Percentiles rank a stretch among this genome's conserved stretches.
Conservation (phyloP, 2,329 filamentous ascomycete species). For the Pestalotiopsis sp. region DNA sequence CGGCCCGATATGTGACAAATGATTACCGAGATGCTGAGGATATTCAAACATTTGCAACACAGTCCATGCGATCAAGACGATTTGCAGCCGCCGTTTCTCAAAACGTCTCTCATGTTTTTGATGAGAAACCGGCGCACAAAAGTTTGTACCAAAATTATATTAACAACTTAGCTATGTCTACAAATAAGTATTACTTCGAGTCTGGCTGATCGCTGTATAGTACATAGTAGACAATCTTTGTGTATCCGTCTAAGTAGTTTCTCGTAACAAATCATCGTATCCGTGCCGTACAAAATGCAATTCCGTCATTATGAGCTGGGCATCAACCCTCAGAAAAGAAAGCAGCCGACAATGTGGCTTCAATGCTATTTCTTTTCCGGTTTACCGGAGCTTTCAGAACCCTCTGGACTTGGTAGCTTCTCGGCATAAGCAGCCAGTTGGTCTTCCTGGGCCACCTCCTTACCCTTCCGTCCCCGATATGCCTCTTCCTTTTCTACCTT, state of each 20-base stretch:
- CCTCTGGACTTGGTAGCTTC: conserved; percentile 29
- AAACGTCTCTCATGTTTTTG: too few species aligned
- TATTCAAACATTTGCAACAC: background rate
- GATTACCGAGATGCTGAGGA: background rate
- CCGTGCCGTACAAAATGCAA: background rate
- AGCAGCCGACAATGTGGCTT: background rate
- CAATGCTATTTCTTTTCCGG: background rate
- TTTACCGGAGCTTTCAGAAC: conserved; percentile 15
- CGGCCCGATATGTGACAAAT: background rate
- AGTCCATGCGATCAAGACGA: too few species aligned
- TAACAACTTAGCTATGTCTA: too few species aligned
- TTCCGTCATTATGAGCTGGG: background rate
- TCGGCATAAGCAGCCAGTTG: conserved; percentile 27
- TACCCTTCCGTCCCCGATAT: conserved; percentile 8
- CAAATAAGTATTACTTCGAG: background rate
- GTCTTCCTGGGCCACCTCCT: conserved; percentile 16
- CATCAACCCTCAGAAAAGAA: background rate
- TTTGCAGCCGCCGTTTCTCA: too few species aligned
- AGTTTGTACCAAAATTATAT: too few species aligned
- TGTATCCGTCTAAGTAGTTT: background rate
- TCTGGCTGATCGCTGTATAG: background rate
- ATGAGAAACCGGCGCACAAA: too few species aligned
- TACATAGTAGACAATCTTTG: background rate
- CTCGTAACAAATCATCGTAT: background rate
- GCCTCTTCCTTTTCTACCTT: conserved; percentile 5